These are phyloP conservation scores for Penicillium chermesinum DNA, from an alignment of 495 filamentous ascomycete genomes.

Conservation along the genomic window DNA sequence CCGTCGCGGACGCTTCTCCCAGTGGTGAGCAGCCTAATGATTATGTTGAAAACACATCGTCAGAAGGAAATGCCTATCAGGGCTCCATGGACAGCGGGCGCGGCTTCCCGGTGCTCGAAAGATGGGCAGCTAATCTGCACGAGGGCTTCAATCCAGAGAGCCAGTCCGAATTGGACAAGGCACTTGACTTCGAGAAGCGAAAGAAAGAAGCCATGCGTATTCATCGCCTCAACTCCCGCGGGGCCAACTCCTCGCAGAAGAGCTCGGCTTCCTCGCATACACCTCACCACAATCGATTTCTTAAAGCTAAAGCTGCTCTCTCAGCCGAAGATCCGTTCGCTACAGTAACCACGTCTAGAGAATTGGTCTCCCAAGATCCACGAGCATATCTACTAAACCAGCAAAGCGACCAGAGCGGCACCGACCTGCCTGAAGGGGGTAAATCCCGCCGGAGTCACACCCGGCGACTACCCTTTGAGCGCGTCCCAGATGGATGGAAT, in stretches of 20 bases:
- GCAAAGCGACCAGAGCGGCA: not conserved
- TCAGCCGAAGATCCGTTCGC: conserved; percentile 9
- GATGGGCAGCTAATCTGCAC: conserved; percentile 36
- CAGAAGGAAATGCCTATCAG: conserved; percentile 1
- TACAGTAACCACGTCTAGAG: not conserved
- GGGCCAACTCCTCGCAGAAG: conserved; percentile 1
- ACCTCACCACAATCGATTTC: conserved; percentile 34
- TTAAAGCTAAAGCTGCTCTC: conserved; percentile 35
- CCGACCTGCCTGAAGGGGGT: conserved; percentile 7
- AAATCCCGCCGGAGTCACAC: conserved; percentile 22
- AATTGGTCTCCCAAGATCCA: conserved; percentile 27
- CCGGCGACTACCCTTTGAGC: conserved; percentile 33
- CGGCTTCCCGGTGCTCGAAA: conserved; percentile 36
- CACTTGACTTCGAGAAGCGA: conserved; percentile 40
- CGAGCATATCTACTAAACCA: conserved; percentile 35
- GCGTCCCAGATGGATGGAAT: conserved; percentile 27
- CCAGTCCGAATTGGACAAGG: conserved; percentile 27
- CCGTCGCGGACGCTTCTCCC: not conserved
- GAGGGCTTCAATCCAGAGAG: conserved; percentile 11
- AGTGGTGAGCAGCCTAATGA: not conserved
- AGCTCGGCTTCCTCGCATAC: conserved; percentile 13
- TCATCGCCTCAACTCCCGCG: conserved; percentile 17
- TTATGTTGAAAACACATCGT: not conserved
- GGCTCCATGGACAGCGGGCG: conserved; percentile 22
- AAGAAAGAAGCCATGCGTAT: conserved; percentile 35